Conservation (phyloP, 2,329 filamentous ascomycete genomes). For the Tolypocladium cylindrosporum region DNA sequence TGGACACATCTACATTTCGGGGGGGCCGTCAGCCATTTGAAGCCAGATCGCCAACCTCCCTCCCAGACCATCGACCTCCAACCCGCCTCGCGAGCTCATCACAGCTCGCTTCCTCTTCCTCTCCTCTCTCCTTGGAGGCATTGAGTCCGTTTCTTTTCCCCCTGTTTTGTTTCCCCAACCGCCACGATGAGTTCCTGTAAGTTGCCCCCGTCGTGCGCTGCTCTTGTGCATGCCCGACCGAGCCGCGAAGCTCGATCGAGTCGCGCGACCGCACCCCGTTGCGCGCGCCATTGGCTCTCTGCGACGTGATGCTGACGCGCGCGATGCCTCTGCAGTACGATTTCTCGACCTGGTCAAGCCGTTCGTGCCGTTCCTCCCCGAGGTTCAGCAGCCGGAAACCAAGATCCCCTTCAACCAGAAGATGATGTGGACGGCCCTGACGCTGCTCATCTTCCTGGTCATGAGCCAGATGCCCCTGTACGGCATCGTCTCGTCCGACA, state of each 20-base stretch:
- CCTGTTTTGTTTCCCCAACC: conserved; percentile 13
- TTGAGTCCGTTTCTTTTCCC: conserved; percentile 27
- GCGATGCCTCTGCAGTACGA: conserved; percentile 54
- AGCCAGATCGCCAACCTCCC: conserved; percentile 33
- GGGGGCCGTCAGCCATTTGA: conserved; percentile 19
- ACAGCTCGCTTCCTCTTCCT: conserved; percentile 25
- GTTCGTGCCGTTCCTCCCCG: conserved; percentile 97
- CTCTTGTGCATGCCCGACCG: conserved; percentile 1
- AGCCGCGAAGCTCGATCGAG: conserved; percentile 9
- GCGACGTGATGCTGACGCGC: conserved; percentile 15
- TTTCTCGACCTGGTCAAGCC: conserved; percentile 99
- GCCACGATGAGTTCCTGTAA: conserved; percentile 47
- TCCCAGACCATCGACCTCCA: conserved; percentile 23
- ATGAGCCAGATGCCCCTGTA: conserved; percentile 99
- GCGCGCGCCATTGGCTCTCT: conserved; percentile 6
- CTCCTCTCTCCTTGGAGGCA: conserved; percentile 27
- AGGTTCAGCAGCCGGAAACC: conserved; percentile 97
- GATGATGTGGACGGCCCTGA: conserved; percentile 90
- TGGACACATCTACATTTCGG: conserved; percentile 34
- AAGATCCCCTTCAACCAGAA: conserved; percentile 99
- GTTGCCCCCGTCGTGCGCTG: conserved; percentile 16
- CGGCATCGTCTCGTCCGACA: conserved; percentile 97
- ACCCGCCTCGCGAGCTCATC: conserved; percentile 24
- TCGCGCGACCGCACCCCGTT: conserved; percentile 15
- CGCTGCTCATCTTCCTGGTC: conserved; percentile 96